Base-by-base conservation (phyloP, 2,329 filamentous ascomycete species). In the Malbranchea zuffiana region DNA sequence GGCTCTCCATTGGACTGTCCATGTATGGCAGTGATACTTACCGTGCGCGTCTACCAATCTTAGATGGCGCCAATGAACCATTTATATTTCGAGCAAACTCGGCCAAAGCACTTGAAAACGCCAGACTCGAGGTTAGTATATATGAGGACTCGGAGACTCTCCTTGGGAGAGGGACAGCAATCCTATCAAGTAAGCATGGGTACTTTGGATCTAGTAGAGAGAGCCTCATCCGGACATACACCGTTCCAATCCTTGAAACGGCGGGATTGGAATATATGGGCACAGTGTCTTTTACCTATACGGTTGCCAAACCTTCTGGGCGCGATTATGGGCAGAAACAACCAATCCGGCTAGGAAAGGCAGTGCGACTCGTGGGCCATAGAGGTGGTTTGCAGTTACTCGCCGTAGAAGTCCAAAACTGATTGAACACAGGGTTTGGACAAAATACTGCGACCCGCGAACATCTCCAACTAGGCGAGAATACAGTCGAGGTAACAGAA, bases 391-490 rank as follows among this genome's bases (percentile, higher is more conserved):
- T 29, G 21, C 19, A 16, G 25, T 17, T n/a, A 8, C 10, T 3
- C 19, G 20, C 17, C 12, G 25, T 8, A 12, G 15, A 35, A n/a
- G n/a, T 13, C 2, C 5, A 12, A 15, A 3, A 18, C 26, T 27
- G 26, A 36, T 15, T 5, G 19, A 10, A 6, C 13, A 16, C 19
- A 51, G 45, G 49, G 6, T 37, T 47, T 3, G 54, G 56, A 11
- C 46, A 52, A 37, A 58, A 59, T 33, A 48, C 50, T 12, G 36
- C 37, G 3, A 46, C 41, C 18, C 50, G 44, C 10, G 53, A 44
- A 18, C 44, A 52, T 39, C 52, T 62, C 30, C 59, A 62, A 36
- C 44, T 62, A 13, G 57, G 59, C 11, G 60, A 62, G 36, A 62
- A 62, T 41, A 61, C 55, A 4, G 43, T 61, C 23, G 47, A 56